Conservation (phyloP, 2,329 filamentous ascomycete species). For the Fusarium oxysporum region DNA sequence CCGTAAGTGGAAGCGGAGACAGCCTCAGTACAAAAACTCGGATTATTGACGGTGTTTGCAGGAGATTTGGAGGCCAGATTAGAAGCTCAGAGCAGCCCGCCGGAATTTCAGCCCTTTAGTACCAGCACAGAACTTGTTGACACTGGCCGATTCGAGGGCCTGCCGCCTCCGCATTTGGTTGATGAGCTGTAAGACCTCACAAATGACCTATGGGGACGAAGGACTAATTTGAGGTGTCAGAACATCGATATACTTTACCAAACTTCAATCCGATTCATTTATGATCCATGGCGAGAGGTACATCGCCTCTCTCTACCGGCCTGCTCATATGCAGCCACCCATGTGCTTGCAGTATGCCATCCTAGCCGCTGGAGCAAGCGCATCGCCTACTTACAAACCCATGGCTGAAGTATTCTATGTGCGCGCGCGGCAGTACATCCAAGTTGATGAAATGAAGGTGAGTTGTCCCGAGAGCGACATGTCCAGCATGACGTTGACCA, state of each 20-base stretch:
- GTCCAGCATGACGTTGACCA: conserved; percentile 65
- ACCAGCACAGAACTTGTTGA: conserved; percentile 25
- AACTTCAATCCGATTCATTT: conserved; percentile 75
- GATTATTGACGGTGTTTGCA: neutral
- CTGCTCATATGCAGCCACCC: conserved; percentile 80
- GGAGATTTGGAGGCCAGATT: conserved; percentile 53
- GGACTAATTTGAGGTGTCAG: neutral
- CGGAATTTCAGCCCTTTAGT: neutral
- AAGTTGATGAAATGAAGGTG: conserved; percentile 82
- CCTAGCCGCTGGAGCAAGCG: conserved; percentile 78
- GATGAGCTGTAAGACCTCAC: conserved; percentile 26
- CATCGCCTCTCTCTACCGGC: conserved; percentile 73
- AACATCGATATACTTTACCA: conserved; percentile 71
- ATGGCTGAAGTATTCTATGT: conserved; percentile 82
- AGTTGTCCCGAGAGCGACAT: neutral
- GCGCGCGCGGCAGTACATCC: conserved; percentile 82
- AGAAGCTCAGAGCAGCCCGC: conserved; percentile 6
- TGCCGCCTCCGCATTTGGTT: conserved; percentile 26
- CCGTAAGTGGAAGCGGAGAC: neutral
- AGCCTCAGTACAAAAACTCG: fast-evolving
- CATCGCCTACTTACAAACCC: conserved; percentile 74
- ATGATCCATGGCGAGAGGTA: conserved; percentile 82
- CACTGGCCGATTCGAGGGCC: conserved; percentile 29
- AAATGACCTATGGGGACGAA: fast-evolving
- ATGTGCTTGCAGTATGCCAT: conserved; percentile 85